These are phyloP conservation scores for Suhomyces taliae DNA, from an alignment of 1,139 yeast species.

Conservation along the genomic window DNA sequence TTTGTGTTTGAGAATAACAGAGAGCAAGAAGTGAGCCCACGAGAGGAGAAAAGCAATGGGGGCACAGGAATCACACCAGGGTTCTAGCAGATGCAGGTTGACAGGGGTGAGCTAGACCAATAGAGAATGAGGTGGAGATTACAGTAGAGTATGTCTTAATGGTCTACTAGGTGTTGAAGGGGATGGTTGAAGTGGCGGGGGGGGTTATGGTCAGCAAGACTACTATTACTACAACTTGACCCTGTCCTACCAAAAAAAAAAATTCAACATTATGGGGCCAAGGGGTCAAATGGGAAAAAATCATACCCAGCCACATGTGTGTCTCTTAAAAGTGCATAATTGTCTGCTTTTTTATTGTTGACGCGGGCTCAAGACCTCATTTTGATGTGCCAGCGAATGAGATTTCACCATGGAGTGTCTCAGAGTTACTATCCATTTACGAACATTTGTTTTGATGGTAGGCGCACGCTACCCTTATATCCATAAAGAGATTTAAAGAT, in stretches of 20 bases:
- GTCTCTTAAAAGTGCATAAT: slow-evolving; percentile 1
- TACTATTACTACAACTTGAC: not conserved
- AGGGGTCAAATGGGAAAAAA: not conserved
- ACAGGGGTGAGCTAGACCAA: no score
- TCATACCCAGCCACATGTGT: slow-evolving; percentile 2
- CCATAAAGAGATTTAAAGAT: not conserved
- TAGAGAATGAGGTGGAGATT: no score
- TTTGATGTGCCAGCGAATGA: no score
- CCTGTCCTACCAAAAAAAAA: not conserved
- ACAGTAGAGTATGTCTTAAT: no score
- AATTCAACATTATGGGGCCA: not conserved
- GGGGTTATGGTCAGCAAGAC: no score
- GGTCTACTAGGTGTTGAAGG: no score
- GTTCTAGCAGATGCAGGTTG: no score
- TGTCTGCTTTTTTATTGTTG: slow-evolving; percentile 1
- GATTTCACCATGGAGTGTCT: slow-evolving; percentile 2
- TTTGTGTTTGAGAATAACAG: slow-evolving; percentile 8
- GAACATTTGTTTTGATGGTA: not conserved
- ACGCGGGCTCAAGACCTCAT: not conserved
- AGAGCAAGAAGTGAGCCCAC: slow-evolving; percentile 1
- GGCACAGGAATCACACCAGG: not conserved
- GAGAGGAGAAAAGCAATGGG: not conserved
- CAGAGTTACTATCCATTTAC: slow-evolving; percentile 10
- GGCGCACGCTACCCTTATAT: not conserved
- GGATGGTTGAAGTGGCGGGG: no score